Conservation (phyloP, 768 basidiomycete species). For the Auricularia auricula-judae region DNA sequence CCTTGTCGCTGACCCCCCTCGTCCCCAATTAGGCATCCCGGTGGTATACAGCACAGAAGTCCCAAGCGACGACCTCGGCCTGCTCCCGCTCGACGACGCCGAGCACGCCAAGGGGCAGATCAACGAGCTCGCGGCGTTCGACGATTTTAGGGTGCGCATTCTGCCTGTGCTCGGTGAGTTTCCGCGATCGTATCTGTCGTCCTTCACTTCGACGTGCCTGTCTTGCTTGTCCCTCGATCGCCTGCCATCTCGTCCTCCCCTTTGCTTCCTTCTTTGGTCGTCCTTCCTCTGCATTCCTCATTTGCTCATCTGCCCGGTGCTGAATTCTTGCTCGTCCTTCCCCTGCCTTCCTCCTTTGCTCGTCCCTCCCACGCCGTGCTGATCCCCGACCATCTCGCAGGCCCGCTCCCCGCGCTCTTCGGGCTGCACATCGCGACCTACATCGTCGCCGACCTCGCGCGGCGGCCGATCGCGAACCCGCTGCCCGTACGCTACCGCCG, state of each 20-base stretch:
- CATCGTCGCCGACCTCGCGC: constrained; percentile 37
- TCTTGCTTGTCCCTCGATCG: too few relatives aligned
- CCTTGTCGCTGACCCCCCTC: too few relatives aligned
- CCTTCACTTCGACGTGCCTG: too few relatives aligned
- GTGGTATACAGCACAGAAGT: constrained; percentile 96
- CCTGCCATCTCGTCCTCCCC: too few relatives aligned
- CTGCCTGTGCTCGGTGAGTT: constrained; percentile 74
- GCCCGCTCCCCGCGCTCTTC: constrained; percentile 65
- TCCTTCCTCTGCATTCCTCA: too few relatives aligned
- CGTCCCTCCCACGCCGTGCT: too few relatives aligned
- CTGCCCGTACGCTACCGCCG: constrained; percentile 34
- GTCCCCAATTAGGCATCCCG: constrained; percentile 41
- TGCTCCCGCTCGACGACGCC: constrained; percentile 83
- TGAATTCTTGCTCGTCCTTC: too few relatives aligned
- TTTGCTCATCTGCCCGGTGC: too few relatives aligned
- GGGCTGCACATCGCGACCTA: constrained; percentile 42
- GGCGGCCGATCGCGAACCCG: constrained; percentile 19
- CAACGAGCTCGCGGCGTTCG: constrained; percentile 79
- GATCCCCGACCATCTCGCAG: too few relatives aligned
- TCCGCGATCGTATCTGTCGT: background rate
- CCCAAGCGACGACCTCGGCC: constrained; percentile 64
- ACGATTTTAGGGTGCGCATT: constrained; percentile 90
- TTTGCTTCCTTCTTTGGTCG: too few relatives aligned
- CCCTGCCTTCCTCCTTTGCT: too few relatives aligned
- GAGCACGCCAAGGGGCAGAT: constrained; percentile 86